Conservation (phyloP, 2,329 filamentous ascomycete species). For the Sordariomycetes sp. region DNA sequence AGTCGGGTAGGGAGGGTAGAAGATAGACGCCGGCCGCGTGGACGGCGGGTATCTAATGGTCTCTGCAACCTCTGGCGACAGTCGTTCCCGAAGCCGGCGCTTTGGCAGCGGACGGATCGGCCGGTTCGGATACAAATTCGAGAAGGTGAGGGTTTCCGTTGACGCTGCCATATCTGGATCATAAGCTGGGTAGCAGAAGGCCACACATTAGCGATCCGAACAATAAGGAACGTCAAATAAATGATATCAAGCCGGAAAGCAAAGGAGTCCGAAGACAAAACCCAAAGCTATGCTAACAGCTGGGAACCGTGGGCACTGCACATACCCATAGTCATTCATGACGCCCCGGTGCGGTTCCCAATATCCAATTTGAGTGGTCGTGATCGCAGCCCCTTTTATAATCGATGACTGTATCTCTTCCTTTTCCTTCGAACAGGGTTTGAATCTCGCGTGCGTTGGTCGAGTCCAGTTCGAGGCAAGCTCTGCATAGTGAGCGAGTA, state of each 20-base stretch:
- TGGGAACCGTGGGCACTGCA: not conserved
- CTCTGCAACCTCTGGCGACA: slow-evolving; percentile 76
- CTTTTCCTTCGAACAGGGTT: not conserved
- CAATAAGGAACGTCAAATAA: not conserved
- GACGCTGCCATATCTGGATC: slow-evolving; percentile 40
- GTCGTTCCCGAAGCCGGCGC: slow-evolving; percentile 73
- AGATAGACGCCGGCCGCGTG: slow-evolving; percentile 56
- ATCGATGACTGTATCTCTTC: not conserved
- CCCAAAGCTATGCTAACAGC: not conserved
- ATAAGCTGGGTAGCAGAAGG: slow-evolving; percentile 24
- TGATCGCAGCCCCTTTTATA: not conserved
- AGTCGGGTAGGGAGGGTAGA: slow-evolving; percentile 29
- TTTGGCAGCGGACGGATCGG: slow-evolving; percentile 89
- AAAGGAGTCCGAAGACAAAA: not conserved
- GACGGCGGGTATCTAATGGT: slow-evolving; percentile 74
- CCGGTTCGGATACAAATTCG: slow-evolving; percentile 75
- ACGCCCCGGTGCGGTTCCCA: not conserved
- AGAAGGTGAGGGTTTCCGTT: slow-evolving; percentile 55
- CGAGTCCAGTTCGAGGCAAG: not conserved
- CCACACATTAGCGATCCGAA: slow-evolving; percentile 2
- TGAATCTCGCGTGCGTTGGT: not conserved
- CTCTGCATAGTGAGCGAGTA: not conserved
- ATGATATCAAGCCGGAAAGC: not conserved
- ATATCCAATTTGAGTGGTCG: not conserved
- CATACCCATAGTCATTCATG: slow-evolving; percentile 6